Base-by-base conservation (phyloP, 2,329 filamentous ascomycete species). In the Magnaporthales sp. region DNA sequence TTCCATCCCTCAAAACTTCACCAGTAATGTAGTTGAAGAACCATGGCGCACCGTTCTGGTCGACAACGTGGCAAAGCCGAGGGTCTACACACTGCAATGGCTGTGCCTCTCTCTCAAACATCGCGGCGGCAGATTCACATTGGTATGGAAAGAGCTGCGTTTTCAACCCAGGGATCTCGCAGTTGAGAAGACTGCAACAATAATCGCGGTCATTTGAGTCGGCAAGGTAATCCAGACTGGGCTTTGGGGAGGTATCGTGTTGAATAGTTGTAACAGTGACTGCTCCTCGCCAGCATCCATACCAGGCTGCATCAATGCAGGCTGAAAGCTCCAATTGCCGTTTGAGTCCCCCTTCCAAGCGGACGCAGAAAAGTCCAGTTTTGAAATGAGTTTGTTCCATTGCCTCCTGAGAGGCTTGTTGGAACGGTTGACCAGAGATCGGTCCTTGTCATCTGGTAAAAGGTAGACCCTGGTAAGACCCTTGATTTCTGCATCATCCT, bases 121-220 rank as follows among this genome's bases (percentile, higher is more conserved):
- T 97, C 30, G 89, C 75, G 4, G 91, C 91, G 0, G 90, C 89
- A 0, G 93, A 94, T 61, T 89, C 85, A 64, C 89, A 84, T 75
- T 98, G 94, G 71, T 96, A 96, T 0, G 85, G 83, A 73, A 95
- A 91, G 0, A 97, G 79, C 0, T 78, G 78, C 0, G 91, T 91
- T 15, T 76, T 83, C 5, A 93, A 75, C 0, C 89, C 90, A 1
- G 77, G 73, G 0, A 91, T 71, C 13, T 77, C 71, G 71, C 82
- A 81, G 38, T 80, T 73, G 62, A 91, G 73, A 1, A 93, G 74
- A 29, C 81, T 80, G 1, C 81, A 78, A 67, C 86, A 82, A 0
- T 76, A 74, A 67, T 88, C 84, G 0, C 72, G 68, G 8, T 91
- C 78, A 29, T 38, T 38, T 7, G 54, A 61, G 31, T 66, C 56